Evolutionary conservation across 1,284 basidiomycete genomes (phyloP).

Genomic region (Somion occarium): DNA sequence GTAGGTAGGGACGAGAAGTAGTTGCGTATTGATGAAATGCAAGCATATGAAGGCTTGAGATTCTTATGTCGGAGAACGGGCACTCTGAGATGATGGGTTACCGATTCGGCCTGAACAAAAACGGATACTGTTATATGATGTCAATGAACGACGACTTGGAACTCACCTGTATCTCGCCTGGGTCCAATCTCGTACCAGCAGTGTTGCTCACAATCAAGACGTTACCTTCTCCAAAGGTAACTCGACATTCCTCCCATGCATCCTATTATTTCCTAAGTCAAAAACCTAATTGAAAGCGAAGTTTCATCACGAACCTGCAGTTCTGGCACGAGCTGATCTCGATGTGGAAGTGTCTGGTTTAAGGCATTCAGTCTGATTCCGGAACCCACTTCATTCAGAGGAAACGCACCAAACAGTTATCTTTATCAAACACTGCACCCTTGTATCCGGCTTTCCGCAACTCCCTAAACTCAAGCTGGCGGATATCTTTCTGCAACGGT

Average conservation of each 20-base stretch:
- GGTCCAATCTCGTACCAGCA: slow-evolving; percentile 79
- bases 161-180: slow-evolving; percentile 70
- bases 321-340: slow-evolving; percentile 70
- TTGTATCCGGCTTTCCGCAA: slow-evolving; percentile 77
- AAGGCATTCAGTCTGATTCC: too few species aligned
- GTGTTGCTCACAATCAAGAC: slow-evolving; percentile 94
- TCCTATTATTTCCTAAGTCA: slow-evolving; percentile 34
- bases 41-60: slow-evolving; percentile 77
- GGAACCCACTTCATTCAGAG: background rate
- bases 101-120: slow-evolving; percentile 73
- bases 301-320: slow-evolving; percentile 46
- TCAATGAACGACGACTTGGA: background rate
- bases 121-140: background rate
- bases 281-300: background rate
- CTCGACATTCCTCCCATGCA: slow-evolving; percentile 75
- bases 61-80: slow-evolving; percentile 79
- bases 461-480: slow-evolving; percentile 81
- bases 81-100: slow-evolving; percentile 70
- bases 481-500: slow-evolving; percentile 67
- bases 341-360: slow-evolving; percentile 68
- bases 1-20: slow-evolving; percentile 55
- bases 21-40: slow-evolving; percentile 59
- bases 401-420: slow-evolving; percentile 83
- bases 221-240: slow-evolving; percentile 73
- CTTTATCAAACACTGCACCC: slow-evolving; percentile 93